Evolutionary conservation across 2,329 filamentous ascomycete genomes (phyloP), one percentile per base, ranked within the genome.

Genomic region (Herpotrichia juniperi): DNA sequence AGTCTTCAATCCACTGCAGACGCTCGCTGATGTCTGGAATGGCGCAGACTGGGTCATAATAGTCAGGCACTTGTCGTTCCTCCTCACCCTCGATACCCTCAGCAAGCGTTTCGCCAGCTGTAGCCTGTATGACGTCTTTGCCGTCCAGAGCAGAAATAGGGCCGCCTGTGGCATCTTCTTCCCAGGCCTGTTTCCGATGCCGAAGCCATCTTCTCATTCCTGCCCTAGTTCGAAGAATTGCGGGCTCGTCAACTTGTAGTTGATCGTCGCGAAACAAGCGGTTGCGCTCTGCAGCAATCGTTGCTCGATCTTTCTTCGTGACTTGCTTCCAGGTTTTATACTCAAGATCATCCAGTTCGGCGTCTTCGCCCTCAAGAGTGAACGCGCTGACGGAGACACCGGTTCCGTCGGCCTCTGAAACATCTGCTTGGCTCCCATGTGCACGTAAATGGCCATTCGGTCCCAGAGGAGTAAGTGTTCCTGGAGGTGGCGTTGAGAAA

Each of bases 261-360:
- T 87, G 90, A 64, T 92, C 88, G 45, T 88, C 89, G 55, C 88
- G 89, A 76, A 99, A 96, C 12, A 99, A 83, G 32, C 89, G 85
- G 72, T 92, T 87, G 26, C 94, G 85, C 69, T 96, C 91, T 58
- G 93, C 91, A 53, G 94, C 89, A 47, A 93, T 86, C 21, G 89
- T 79, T 3, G 94, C 94, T 56, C 94, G 87, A 66, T 96, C 93
- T 71, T 94, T 97, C 76, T 97, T 97, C 1, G 94, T 99, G 34
- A 96, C 91, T 74, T 97, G 93, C 77, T 97, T 99, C 94, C 96
- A 99, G 30, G 94, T 90, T 72, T 96, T 96, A 77, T 94, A 96
- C 69, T 97, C 93, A 1, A 83, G 78, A 52, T 97, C 93, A 63
- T 97, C 93, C 62, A 96, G 86, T 61, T 91, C 91, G 11, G 84